phyloP scores from a whole-genome alignment of 768 basidiomycete genomes.

The Pisolithus albus region DNA sequence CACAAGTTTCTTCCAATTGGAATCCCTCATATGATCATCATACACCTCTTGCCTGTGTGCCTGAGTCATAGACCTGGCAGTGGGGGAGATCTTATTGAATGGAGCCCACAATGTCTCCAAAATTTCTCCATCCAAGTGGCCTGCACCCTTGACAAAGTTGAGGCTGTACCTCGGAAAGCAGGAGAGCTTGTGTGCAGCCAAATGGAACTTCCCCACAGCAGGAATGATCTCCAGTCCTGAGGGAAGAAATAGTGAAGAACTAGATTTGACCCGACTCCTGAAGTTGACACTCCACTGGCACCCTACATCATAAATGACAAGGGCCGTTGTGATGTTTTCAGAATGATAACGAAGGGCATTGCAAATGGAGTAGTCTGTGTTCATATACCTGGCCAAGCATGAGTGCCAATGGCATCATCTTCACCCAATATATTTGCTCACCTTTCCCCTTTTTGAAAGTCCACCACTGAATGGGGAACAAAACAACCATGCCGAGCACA shows the following conservation, averaged over 20 bases:
- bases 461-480: constrained; percentile 21
- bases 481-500: constrained; percentile 29
- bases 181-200: constrained; percentile 21
- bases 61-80: constrained; percentile 14
- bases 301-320: constrained; percentile 25
- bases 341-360: constrained; percentile 13
- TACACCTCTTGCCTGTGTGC: constrained; percentile 2
- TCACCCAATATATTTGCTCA: constrained; percentile 2
- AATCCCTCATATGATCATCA: constrained; percentile 28
- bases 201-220: constrained; percentile 25
- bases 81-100: constrained; percentile 22
- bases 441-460: constrained; percentile 29
- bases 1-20: constrained; percentile 28
- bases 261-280: neutral
- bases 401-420: neutral
- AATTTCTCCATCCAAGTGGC: constrained; percentile 27
- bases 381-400: constrained; percentile 16
- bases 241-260: neutral
- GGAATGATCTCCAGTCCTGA: constrained; percentile 4
- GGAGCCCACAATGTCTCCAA: constrained; percentile 29
- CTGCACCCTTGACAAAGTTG: constrained; percentile 22
- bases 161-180: constrained; percentile 22
- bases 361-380: constrained; percentile 23
- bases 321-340: neutral
- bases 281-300: constrained; percentile 23